Evolutionary conservation across 164 flowering plant genomes (phyloP).

Genomic region (Dillenia turbinata): DNA sequence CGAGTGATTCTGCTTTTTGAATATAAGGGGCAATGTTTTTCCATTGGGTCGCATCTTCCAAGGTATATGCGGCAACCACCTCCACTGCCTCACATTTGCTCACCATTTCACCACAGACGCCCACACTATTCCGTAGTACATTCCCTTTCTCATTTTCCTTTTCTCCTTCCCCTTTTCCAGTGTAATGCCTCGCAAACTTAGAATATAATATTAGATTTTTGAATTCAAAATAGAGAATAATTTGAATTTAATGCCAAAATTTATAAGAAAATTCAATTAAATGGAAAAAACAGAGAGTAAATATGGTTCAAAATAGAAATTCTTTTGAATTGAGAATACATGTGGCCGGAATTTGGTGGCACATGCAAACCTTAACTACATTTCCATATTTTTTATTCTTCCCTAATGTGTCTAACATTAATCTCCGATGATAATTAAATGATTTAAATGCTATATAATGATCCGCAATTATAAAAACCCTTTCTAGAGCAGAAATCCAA

Average conservation of each 20-base stretch:
- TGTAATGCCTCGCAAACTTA: neutral
- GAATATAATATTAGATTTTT: neutral
- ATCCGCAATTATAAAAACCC: too few relatives aligned
- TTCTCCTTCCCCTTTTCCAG: neutral
- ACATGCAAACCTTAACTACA: neutral
- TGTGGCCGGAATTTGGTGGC: conserved; percentile 1
- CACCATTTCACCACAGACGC: neutral
- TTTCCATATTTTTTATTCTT: too few relatives aligned
- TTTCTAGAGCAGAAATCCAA: too few relatives aligned
- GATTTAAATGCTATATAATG: too few relatives aligned
- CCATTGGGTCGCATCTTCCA: conserved; percentile 22
- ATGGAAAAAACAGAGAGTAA: too few relatives aligned
- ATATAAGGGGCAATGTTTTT: too few relatives aligned
- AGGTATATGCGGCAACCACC: conserved; percentile 39
- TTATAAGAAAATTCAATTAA: neutral
- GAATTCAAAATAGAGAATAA: too few relatives aligned
- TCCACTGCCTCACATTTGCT: conserved; percentile 16
- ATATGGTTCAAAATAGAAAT: too few relatives aligned
- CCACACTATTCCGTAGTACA: neutral
- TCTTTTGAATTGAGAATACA: neutral
- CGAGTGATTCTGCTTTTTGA: neutral
- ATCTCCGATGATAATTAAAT: too few relatives aligned
- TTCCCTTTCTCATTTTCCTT: neutral
- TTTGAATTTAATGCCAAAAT: neutral
- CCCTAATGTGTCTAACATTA: too few relatives aligned